Evolutionary conservation across 2,329 filamentous ascomycete species (phyloP), one percentile per base, ranked within the genome.

Genomic region (Epichloe hybrida): DNA sequence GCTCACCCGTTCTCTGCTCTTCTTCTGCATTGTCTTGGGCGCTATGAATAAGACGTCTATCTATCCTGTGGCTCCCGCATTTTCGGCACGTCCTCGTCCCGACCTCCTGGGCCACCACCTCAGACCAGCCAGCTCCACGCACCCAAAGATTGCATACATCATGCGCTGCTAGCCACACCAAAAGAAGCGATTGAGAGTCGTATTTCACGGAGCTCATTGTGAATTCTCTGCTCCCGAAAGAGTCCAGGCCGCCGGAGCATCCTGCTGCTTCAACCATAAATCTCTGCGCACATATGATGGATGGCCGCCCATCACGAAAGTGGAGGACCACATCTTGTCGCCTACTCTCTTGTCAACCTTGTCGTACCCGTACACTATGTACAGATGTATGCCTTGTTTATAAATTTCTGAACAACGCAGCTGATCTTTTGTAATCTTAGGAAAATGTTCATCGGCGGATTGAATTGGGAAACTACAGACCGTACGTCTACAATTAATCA

Each of bases 381-480:
- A 20, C 40, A 13, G 5, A n/a, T 37, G 20, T 21, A 17, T n/a
- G n/a, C 17, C 15, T 36, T 17, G 4, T 12, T 21, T 17, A 31
- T 13, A 6, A 36, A 50, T 7, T 13, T 15, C 39, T n/a, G 35
- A 5, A 37, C 12, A 36, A 39, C 21, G 42, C 37, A 39, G 37
- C 50, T 55, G 27, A 48, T 48, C 46, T 49, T 23, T 48, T 27
- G 17, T 37, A 43, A 15, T 37, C 54, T 62, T 71, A 98, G 93
- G 63, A 98, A 98, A 74, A 98, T 98, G 93, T 98, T 98, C 62
- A 98, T 98, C 69, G 93, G 93, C 61, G 93, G 93, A 40, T 73
- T 98, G 50, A 98, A 98, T 66, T 98, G 93, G 93, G 93, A 98
- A 70, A 98, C 93, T 15, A 97, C 93, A 51, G 91, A 97, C 72